Evolutionary conservation across 345 rosid species (phyloP).

Genomic region (Cochlearia excelsa): DNA sequence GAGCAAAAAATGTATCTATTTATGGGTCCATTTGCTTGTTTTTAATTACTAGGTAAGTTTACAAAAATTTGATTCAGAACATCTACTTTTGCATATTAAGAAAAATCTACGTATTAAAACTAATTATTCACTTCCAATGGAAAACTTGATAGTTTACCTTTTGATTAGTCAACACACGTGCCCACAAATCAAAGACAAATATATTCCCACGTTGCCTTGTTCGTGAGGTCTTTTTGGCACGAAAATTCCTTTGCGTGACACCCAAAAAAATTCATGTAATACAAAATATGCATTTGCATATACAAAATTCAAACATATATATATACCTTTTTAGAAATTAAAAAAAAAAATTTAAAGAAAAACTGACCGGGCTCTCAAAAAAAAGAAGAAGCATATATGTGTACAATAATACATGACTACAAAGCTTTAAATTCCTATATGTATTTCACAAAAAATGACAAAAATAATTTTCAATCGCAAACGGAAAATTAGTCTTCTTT

Average conservation of each 20-base stretch:
- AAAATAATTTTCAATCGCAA: slow-evolving; percentile 14
- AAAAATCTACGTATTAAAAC: neutral
- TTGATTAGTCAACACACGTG: slow-evolving; percentile 32
- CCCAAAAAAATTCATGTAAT: too few relatives aligned
- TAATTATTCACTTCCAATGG: neutral
- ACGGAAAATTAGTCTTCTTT: neutral
- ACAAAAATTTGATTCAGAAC: neutral
- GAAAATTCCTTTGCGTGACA: too few relatives aligned
- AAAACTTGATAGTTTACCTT: neutral
- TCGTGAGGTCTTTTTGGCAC: neutral
- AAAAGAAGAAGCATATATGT: too few relatives aligned
- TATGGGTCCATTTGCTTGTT: too few relatives aligned
- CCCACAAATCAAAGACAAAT: slow-evolving; percentile 28
- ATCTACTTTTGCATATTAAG: neutral
- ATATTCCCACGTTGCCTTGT: slow-evolving; percentile 12
- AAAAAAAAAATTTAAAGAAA: too few relatives aligned
- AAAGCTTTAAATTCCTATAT: slow-evolving; percentile 1
- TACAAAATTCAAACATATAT: too few relatives aligned
- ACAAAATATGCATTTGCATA: too few relatives aligned
- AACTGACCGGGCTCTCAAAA: too few relatives aligned
- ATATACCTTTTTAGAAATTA: too few relatives aligned
- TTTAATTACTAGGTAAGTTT: too few relatives aligned
- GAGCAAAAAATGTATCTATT: too few relatives aligned
- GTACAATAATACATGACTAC: too few relatives aligned
- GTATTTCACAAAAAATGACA: neutral